Base-by-base conservation (phyloP, 805 yeast species). In the Wickerhamomyces mucosus region DNA sequence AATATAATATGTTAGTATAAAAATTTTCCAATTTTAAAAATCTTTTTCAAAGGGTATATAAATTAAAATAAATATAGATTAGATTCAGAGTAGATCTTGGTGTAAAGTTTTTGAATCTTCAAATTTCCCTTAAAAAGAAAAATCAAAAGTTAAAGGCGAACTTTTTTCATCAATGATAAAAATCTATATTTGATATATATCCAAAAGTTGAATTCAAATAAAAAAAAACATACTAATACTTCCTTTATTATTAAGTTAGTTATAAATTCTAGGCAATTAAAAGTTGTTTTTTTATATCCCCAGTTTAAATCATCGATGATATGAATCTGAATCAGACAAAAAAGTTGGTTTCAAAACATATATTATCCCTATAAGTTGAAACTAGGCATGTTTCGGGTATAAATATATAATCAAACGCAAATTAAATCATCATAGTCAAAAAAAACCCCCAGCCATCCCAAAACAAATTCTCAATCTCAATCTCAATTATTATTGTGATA, bases 341-440 rank as follows among this genome's bases (percentile, higher is more conserved):
- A 36, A 43, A 37, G 31, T 41, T 56, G 49, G 56, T 61, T 59
- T 55, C 66, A 61, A 50, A 38, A 14, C 41, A 33, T 52, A 35
- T 38, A 44, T 41, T 41, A 42, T 41, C 59, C 65, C 53, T 23
- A 23, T 5, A 41, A 50, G 50, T 37, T 51, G 61, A 57, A 54
- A 62, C 65, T 61, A 63, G 71, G 70, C 53, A 35, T 56, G 69
- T 59, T 52, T 55, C 69, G 56, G 58, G 59, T 40, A 41, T 40
- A n/a, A n/a, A 38, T 34, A 36, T 13, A 40, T 52, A 45, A 50
- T 68, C 61, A 59, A 67, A 59, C 73, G 73, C 73, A 67, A 67
- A 67, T 68, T 68, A 67, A 58, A 57, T 62, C 73, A 66, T 67
- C 73, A 63, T 53, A 20, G 22, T 11, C 7, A 15, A 8, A 23